A percentile compares a stretch with the other conserved stretches of the same genome.
Evolutionary conservation across 1,284 basidiomycete species (phyloP).

Genomic region (Cryptococcus jaspeensis): DNA sequence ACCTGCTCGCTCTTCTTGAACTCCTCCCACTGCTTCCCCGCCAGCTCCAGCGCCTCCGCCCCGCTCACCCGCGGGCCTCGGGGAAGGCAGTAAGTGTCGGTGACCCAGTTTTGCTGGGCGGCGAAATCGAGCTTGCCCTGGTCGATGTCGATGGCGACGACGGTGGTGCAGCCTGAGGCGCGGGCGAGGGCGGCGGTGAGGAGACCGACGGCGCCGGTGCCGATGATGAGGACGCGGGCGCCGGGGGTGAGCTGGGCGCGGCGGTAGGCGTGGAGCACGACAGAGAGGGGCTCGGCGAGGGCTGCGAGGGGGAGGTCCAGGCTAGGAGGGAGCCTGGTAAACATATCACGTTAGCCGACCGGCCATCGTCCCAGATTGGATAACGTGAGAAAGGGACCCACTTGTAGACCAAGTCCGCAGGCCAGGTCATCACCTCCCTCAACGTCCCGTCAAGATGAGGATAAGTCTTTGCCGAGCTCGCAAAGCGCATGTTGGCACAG

Average conservation of each 20-base stretch:
- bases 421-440: constrained; percentile 84
- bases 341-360: constrained; percentile 1
- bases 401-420: constrained; percentile 79
- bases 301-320: constrained; percentile 76
- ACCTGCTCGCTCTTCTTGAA: constrained; percentile 33
- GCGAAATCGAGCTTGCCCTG: constrained; percentile 74
- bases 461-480: constrained; percentile 82
- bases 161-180: constrained; percentile 65
- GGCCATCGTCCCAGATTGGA: not conserved
- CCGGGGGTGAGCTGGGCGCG: constrained; percentile 63
- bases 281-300: constrained; percentile 86
- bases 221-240: constrained; percentile 79
- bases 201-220: constrained; percentile 87
- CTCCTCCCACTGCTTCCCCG: constrained; percentile 61
- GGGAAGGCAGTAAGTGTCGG: constrained; percentile 68
- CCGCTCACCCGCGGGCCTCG: constrained; percentile 52
- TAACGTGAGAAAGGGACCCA: constrained; percentile 55
- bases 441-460: constrained; percentile 92
- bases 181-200: constrained; percentile 77
- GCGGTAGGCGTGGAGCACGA: constrained; percentile 77
- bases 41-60: constrained; percentile 66
- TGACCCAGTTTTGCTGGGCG: constrained; percentile 68
- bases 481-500: constrained; percentile 81
- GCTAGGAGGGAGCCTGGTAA: constrained; percentile 67
- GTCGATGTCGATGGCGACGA: constrained; percentile 84